Conservation (phyloP, 306 rosid genomes). For the Sechiopsis laciniata region DNA sequence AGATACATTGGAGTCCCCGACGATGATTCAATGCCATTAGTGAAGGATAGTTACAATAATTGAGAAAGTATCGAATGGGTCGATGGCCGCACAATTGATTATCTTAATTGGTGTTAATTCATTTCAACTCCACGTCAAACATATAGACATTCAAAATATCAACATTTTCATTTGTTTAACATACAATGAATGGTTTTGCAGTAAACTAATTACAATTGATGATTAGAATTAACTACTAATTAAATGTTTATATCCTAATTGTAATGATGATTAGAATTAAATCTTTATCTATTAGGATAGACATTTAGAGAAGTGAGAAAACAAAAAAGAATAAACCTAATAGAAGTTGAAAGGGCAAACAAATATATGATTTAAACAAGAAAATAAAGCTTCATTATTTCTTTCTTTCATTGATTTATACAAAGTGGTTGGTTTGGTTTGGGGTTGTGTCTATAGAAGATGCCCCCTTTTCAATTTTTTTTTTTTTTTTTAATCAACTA, state of each 20-base stretch:
- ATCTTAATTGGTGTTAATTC: no score
- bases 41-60: no score
- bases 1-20: no score
- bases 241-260: no score
- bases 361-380: neutral
- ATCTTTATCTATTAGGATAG: neutral
- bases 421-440: neutral
- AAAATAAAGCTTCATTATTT: neutral
- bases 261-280: neutral
- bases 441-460: conserved; percentile 15
- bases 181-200: no score
- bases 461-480: neutral
- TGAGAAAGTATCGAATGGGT: no score
- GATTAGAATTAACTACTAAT: no score
- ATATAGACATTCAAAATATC: neutral
- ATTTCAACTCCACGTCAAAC: no score
- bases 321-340: neutral
- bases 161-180: no score
- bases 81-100: no score
- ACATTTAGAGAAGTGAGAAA: neutral
- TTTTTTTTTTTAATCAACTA: neutral
- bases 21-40: no score
- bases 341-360: neutral
- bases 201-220: no score
- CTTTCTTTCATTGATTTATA: neutral